Evolutionary conservation across 1,139 yeast genomes (phyloP).

Genomic region (Hyphopichia wangnamkhiaoensis): DNA sequence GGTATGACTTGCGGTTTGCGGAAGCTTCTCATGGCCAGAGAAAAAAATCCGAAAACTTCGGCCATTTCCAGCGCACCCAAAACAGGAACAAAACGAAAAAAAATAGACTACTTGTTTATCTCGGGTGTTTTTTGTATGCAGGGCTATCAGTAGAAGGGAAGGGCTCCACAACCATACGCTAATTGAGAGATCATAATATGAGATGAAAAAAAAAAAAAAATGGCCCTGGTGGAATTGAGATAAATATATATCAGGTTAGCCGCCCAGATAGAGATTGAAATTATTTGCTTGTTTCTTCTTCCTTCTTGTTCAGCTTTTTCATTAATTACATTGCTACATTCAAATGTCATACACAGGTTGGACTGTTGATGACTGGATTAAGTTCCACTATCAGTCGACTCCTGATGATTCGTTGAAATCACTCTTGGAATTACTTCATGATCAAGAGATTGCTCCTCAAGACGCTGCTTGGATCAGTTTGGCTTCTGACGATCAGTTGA

Average conservation of each 20-base stretch:
- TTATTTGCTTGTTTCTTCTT: background rate
- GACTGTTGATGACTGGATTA: conserved; percentile 62
- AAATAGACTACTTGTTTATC: background rate
- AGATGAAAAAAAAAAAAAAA: no score
- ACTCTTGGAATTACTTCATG: conserved; percentile 47
- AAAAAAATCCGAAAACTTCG: no score
- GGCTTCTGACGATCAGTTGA: conserved; percentile 58
- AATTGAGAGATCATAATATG: no score
- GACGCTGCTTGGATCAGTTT: conserved; percentile 94
- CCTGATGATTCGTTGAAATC: conserved; percentile 60
- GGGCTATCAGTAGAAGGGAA: background rate
- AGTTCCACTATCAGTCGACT: conserved; percentile 63
- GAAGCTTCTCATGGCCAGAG: no score
- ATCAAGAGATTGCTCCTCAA: conserved; percentile 46
- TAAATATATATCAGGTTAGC: no score
- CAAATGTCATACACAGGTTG: conserved; percentile 30
- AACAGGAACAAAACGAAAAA: no score
- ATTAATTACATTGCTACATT: background rate
- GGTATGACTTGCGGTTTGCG: no score
- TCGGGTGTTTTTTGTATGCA: background rate
- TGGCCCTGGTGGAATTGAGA: no score
- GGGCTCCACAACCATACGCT: no score
- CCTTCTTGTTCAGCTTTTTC: conserved; percentile 3
- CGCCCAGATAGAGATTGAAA: no score
- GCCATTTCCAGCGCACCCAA: no score